These are phyloP conservation scores for Collybia mongolica DNA, from an alignment of 768 basidiomycete genomes.

Conservation along the genomic window DNA sequence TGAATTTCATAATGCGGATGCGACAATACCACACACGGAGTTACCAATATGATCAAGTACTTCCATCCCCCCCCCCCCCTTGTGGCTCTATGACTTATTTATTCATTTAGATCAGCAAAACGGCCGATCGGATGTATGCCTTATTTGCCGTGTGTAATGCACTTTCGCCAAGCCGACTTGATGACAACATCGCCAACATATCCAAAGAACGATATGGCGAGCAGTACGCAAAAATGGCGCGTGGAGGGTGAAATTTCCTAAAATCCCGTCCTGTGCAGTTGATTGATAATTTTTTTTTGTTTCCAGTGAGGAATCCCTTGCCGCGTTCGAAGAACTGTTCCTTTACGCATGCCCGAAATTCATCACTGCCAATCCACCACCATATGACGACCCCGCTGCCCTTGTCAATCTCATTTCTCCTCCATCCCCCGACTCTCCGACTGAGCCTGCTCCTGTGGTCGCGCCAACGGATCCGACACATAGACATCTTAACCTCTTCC, in stretches of 20 bases:
- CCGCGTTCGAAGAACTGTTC: constrained; percentile 91
- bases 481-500: constrained; percentile 83
- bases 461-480: constrained; percentile 67
- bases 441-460: constrained; percentile 23
- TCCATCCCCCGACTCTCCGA: constrained; percentile 33
- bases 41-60: constrained; percentile 93
- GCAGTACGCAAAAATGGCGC: constrained; percentile 81
- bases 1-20: constrained; percentile 96
- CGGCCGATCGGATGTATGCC: constrained; percentile 97
- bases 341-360: constrained; percentile 95
- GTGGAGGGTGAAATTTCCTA: constrained; percentile 53
- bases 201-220: constrained; percentile 95
- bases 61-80: neutral
- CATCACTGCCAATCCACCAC: constrained; percentile 91
- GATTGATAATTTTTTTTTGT: neutral
- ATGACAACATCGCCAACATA: constrained; percentile 91
- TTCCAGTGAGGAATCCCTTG: constrained; percentile 64
- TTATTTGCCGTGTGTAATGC: constrained; percentile 92
- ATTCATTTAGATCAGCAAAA: constrained; percentile 81
- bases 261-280: neutral
- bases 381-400: constrained; percentile 77
- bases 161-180: constrained; percentile 87
- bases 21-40: constrained; percentile 95
- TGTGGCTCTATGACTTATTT: neutral
- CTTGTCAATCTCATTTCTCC: constrained; percentile 50